Evolutionary conservation across 176 grass and related monocot species (phyloP), one percentile per base, ranked within the genome.

Genomic region (Eleusine coracana): DNA sequence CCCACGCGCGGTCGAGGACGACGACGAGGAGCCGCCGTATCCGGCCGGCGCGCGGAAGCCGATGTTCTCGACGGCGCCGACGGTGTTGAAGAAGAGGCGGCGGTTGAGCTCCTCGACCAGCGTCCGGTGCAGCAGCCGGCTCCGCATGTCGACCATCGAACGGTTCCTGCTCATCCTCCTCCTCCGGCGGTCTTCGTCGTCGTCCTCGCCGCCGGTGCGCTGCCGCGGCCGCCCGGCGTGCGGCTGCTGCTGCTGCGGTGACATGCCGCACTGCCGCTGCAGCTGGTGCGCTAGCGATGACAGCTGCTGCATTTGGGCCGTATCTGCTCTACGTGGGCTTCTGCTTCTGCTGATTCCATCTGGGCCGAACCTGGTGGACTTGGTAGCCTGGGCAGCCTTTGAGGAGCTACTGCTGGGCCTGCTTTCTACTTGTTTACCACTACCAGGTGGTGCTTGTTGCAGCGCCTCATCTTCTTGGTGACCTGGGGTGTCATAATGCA

Each of bases 1-100:
- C 80, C 61, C 78, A 48, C 77, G 70, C 3, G 94, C 54, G 3
- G 84, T 73, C 1, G 87, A 66, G 0, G 81, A 74, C 2, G 87
- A 38, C 0, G 86, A 71, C 0, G 84, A 84, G 0, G 62, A 67
- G 34, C 50, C 70, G 27, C 11, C 60, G 28, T 79, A 64, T 65
- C 39, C 84, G 3, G 29, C 29, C 28, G 62, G 64, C 63, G 73
- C 40, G 21, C 87, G 88, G 85, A 98, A 96, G 12, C 96, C 93
- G 31, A 96, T 92, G 86, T 87, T 85, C 77, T 98, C 93, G 49
- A 98, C 90, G 31, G 96, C 84, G 31, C 83, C 96, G 44, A 98
- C 83, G 13, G 96, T 98, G 77, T 96, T 98, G 84, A 98, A 98
- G 86, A 98, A 98, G 79, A 96, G 37, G 59, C 96, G 86, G 39